A percentile compares a stretch with the other conserved stretches of the same genome.
Conservation (phyloP, 2,329 filamentous ascomycete species). For the Fusarium sp. region DNA sequence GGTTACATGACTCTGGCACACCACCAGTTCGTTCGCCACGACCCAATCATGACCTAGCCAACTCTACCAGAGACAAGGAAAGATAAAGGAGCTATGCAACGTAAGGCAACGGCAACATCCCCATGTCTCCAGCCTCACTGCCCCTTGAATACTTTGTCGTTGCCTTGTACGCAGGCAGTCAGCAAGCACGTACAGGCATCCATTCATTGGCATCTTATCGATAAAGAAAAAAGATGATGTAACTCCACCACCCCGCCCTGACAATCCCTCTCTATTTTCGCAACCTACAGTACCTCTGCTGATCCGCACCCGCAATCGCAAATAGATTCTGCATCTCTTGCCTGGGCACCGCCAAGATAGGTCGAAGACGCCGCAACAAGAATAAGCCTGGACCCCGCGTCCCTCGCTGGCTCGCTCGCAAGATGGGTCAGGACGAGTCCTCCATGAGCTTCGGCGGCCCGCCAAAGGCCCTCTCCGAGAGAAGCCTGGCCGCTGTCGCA, state of each 20-base stretch:
- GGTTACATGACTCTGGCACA: not conserved
- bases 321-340: slow-evolving; percentile 3
- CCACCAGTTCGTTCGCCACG: not conserved
- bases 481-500: slow-evolving; percentile 81
- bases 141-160: not conserved
- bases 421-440: slow-evolving; percentile 90
- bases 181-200: slow-evolving; percentile 19
- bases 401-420: slow-evolving; percentile 55
- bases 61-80: not conserved
- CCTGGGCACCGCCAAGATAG: slow-evolving; percentile 51
- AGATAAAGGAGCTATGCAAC: not conserved
- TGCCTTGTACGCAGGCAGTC: slow-evolving; percentile 4
- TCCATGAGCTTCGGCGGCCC: slow-evolving; percentile 72
- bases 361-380: slow-evolving; percentile 52
- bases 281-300: slow-evolving; percentile 9
- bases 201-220: slow-evolving; percentile 30
- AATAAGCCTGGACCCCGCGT: slow-evolving; percentile 50
- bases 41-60: not conserved
- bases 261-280: slow-evolving; percentile 11
- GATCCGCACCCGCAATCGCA: slow-evolving; percentile 25
- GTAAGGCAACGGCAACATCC: not conserved
- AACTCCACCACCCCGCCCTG: slow-evolving; percentile 34
- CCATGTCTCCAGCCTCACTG: not conserved
- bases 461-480: slow-evolving; percentile 74
- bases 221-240: slow-evolving; percentile 29